phyloP scores from a whole-genome alignment of 768 basidiomycete species.

The Leccinum arenicola region DNA sequence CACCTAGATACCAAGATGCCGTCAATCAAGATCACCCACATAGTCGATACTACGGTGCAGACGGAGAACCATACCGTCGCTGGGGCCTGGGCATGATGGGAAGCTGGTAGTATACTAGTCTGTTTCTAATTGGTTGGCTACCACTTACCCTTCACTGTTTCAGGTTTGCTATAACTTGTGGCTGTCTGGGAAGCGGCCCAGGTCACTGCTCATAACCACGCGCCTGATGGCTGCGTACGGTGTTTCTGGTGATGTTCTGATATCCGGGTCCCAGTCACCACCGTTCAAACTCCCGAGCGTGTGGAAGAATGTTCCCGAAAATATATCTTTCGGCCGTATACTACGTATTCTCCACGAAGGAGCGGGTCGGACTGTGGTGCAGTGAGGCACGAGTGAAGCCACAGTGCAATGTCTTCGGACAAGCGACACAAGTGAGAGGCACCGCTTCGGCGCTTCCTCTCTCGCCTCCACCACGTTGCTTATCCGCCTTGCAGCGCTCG shows the following conservation, averaged over 20 bases:
- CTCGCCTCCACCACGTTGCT: no score
- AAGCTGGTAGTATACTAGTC: slow-evolving; percentile 20
- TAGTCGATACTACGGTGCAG: slow-evolving; percentile 18
- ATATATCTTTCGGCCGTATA: slow-evolving; percentile 27
- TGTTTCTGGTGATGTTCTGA: slow-evolving; percentile 18
- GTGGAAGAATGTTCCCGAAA: slow-evolving; percentile 22
- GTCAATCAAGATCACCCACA: slow-evolving; percentile 25
- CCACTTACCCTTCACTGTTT: background rate
- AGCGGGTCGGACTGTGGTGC: background rate
- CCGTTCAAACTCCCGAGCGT: slow-evolving; percentile 9
- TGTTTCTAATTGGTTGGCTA: background rate
- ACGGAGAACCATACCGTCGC: slow-evolving; percentile 25
- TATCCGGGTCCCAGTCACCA: slow-evolving; percentile 7
- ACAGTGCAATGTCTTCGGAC: no score
- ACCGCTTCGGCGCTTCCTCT: no score
- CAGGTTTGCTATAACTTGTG: slow-evolving; percentile 30
- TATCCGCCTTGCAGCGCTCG: no score
- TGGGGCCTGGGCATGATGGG: slow-evolving; percentile 25
- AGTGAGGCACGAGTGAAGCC: no score
- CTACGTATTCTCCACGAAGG: slow-evolving; percentile 26
- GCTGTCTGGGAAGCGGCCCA: slow-evolving; percentile 24
- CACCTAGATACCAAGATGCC: slow-evolving; percentile 25
- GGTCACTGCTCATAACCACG: slow-evolving; percentile 24
- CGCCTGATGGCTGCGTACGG: slow-evolving; percentile 31
- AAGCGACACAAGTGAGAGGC: no score